phyloP scores from a whole-genome alignment of 441 rosid species.

The Heliophila coronopifolia region DNA sequence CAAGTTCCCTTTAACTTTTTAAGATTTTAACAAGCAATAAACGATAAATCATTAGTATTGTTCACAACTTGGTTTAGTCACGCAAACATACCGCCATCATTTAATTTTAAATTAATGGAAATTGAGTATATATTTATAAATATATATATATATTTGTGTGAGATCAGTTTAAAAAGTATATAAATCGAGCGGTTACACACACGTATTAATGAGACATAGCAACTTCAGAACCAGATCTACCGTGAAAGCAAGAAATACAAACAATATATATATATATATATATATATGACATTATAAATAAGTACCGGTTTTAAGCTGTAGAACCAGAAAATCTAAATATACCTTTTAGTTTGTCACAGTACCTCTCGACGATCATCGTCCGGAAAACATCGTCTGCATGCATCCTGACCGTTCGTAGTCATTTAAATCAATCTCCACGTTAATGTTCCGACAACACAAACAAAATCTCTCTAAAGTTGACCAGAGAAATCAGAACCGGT shows the following conservation, averaged over 20 bases:
- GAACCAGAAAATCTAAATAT: conserved; percentile 12
- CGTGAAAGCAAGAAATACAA: conserved; percentile 21
- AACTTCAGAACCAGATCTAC: conserved; percentile 17
- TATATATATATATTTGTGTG: neutral
- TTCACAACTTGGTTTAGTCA: conserved; percentile 4
- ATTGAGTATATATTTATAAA: neutral
- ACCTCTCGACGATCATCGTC: conserved; percentile 10
- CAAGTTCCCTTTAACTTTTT: no score
- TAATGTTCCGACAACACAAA: conserved; percentile 10
- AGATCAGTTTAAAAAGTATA: neutral
- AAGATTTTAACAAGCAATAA: no score
- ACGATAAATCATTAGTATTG: neutral
- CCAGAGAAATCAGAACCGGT: conserved; percentile 27
- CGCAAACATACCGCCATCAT: neutral
- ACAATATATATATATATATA: conserved; percentile 6
- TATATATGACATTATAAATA: conserved; percentile 2
- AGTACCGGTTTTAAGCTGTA: neutral
- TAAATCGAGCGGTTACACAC: conserved; percentile 19
- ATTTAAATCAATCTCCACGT: conserved; percentile 17
- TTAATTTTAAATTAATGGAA: neutral
- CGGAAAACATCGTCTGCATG: conserved; percentile 12
- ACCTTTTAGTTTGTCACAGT: conserved; percentile 11
- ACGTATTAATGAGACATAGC: neutral
- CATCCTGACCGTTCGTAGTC: conserved; percentile 17
- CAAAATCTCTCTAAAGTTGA: conserved; percentile 19